Base-by-base conservation (phyloP, 1,139 yeast species). In the Sugiyamaella neomexicana region DNA sequence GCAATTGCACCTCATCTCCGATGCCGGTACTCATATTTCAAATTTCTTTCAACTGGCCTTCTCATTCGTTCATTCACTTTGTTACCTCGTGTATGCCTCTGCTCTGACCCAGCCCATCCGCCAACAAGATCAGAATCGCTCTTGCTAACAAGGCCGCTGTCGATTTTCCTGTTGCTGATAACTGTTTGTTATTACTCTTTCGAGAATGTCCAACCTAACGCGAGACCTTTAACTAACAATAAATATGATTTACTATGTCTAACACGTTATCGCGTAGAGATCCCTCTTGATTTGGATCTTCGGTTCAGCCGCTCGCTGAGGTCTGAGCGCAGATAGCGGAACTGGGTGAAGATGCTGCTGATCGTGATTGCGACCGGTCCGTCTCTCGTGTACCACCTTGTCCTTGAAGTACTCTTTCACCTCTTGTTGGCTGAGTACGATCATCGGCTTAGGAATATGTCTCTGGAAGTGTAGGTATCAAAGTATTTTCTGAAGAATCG, bases 231-330 rank as follows among this genome's bases (percentile, higher is more conserved):
- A 29, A n/a, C 41, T 13, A n/a, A 34, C 13, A 34, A 29, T 9
- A 4, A 29, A 29, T 29, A 29, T 29, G 34, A 29, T 29, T 39
- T 39, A 39, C 29, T 38, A 37, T 39, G 42, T 46, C 42, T 37
- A 43, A 44, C 23, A 45, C 42, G 49, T 27, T 45, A 45, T 45
- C 49, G 42, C 34, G 10, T 12, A 4, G 34, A 12, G 8, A 29
- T 29, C 10, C n/a, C n/a, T 29, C 34, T 9, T 13, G 41, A n/a
- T 25, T 25, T 45, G 16, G 49, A 45, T 45, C 15, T 36, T 23
- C 42, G 17, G 34, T 45, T 36, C 49, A 36, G 49, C 49, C 49
- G 49, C 37, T 20, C 48, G 25, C 12, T 4, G 32, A 20, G 46
- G 48, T 44, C 48, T 15, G 13, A 45, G 44, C 50, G 32, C 41